phyloP scores from a whole-genome alignment of 371 early-diverging fungal species.

The Circinella minor region DNA sequence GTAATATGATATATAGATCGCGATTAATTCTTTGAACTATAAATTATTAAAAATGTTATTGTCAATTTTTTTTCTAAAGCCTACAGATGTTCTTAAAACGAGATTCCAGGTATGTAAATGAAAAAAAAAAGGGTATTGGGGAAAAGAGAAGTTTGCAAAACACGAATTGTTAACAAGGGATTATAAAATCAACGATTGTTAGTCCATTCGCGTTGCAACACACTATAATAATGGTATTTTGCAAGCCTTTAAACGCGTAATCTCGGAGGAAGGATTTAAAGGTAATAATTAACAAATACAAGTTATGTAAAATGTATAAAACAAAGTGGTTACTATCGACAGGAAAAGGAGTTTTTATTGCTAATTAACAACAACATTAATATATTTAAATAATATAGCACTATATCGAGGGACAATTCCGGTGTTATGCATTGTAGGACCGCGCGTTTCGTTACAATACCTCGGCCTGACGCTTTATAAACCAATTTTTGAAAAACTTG shows the following conservation, averaged over 20 bases:
- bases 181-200: background rate
- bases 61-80: conserved; percentile 21
- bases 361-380: too few species aligned
- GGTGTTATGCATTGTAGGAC: conserved; percentile 55
- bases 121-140: too few species aligned
- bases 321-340: background rate
- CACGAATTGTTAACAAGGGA: too few species aligned
- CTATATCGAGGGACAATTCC: conserved; percentile 56
- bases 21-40: background rate
- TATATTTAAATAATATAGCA: conserved; percentile 19
- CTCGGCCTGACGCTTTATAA: conserved; percentile 57
- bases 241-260: conserved; percentile 32
- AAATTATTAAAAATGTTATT: background rate
- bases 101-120: conserved; percentile 39
- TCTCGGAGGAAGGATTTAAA: conserved; percentile 10
- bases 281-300: background rate
- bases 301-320: background rate
- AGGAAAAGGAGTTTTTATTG: too few species aligned
- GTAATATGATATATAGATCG: background rate
- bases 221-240: conserved; percentile 44
- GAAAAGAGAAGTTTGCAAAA: background rate
- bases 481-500: conserved; percentile 55
- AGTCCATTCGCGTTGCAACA: conserved; percentile 34
- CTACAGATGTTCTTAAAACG: conserved; percentile 51
- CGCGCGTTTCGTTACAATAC: conserved; percentile 55